Conservation (phyloP, 2,329 filamentous ascomycete species). For the Penicillium sp. region DNA sequence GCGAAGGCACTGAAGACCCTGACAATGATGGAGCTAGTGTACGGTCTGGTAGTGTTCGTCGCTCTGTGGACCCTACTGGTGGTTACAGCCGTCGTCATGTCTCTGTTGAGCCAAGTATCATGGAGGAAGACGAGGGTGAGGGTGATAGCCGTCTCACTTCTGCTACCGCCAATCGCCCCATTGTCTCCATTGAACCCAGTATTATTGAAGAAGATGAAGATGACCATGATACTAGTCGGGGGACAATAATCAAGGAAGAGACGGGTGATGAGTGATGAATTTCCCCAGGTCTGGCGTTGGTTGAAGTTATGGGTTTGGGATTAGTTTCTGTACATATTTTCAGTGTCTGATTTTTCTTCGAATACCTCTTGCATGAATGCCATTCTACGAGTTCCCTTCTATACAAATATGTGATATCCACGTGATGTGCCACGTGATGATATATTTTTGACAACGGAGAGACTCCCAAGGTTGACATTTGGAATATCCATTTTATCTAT, state of each 20-base stretch:
- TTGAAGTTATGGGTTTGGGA: neutral
- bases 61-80: constrained; percentile 30
- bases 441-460: neutral
- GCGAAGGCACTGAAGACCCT: constrained; percentile 32
- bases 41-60: constrained; percentile 29
- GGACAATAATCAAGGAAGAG: constrained; percentile 35
- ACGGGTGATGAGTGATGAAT: constrained; percentile 27
- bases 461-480: neutral
- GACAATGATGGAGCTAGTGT: constrained; percentile 33
- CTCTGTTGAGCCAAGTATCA: constrained; percentile 38
- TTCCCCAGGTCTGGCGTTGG: constrained; percentile 17
- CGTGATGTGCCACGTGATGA: constrained; percentile 7
- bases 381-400: neutral
- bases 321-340: constrained; percentile 15
- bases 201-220: constrained; percentile 42
- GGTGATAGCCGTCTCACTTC: constrained; percentile 30
- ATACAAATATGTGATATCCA: neutral
- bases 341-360: neutral
- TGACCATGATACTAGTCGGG: constrained; percentile 29
- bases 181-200: constrained; percentile 35
- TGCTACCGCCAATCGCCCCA: constrained; percentile 18
- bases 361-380: neutral
- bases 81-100: constrained; percentile 24
- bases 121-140: constrained; percentile 36
- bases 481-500: neutral